These are phyloP conservation scores for Wickerhamiella cacticola DNA, from an alignment of 805 yeast species.

Conservation along the genomic window DNA sequence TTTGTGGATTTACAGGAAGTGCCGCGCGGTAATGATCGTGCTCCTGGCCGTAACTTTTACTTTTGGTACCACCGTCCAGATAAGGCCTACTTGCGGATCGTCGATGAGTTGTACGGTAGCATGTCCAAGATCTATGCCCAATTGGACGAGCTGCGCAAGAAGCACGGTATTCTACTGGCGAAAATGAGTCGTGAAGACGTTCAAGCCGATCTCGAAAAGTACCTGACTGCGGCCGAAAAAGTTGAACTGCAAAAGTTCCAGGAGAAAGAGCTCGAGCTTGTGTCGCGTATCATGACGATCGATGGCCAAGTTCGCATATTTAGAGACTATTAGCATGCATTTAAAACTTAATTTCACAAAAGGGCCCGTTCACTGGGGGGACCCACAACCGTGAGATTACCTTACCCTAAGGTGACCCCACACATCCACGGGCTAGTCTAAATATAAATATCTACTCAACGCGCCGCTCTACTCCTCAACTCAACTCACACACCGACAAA, in stretches of 20 bases:
- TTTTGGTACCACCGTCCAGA: conserved; percentile 60
- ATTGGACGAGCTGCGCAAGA: conserved; percentile 35
- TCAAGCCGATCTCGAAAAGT: conserved; percentile 62
- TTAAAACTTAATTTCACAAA: neutral
- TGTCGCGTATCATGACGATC: conserved; percentile 26
- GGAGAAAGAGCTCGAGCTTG: conserved; percentile 26
- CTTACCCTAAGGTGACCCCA: too few species aligned
- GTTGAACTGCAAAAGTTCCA: conserved; percentile 49
- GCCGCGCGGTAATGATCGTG: conserved; percentile 82
- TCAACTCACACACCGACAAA: neutral
- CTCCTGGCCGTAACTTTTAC: conserved; percentile 78
- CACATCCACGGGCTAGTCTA: too few species aligned
- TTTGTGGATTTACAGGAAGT: conserved; percentile 84
- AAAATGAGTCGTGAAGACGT: conserved; percentile 88
- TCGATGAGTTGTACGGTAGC: conserved; percentile 38
- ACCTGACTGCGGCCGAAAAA: conserved; percentile 62
- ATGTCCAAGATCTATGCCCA: conserved; percentile 35
- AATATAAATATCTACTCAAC: too few species aligned
- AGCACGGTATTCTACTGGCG: conserved; percentile 54
- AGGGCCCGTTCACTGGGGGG: too few species aligned
- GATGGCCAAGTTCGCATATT: conserved; percentile 32
- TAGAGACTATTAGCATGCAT: conserved; percentile 27
- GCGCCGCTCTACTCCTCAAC: neutral
- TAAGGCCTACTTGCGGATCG: conserved; percentile 38
- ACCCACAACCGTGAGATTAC: too few species aligned